These are phyloP conservation scores for Ceratobasidium sp. DNA, from an alignment of 1,284 basidiomycete species.

Conservation along the genomic window DNA sequence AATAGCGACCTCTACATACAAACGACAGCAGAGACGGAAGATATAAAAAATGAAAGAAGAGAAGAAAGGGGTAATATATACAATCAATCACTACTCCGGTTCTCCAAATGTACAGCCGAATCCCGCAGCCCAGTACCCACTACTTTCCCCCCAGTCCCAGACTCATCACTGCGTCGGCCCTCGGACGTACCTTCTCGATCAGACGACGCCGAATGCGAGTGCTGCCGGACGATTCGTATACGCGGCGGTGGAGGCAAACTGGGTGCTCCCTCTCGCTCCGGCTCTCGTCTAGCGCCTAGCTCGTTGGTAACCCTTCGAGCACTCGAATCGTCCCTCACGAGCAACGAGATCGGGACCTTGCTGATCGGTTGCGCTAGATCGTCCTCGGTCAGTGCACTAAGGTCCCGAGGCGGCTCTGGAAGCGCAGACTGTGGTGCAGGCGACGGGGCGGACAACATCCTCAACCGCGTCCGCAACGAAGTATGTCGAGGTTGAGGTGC, in stretches of 20 bases:
- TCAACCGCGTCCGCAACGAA: conserved; percentile 31
- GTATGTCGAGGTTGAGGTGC: conserved; percentile 18
- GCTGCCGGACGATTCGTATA: conserved; percentile 13
- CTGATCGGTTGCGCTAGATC: conserved; percentile 34
- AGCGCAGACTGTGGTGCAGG: conserved; percentile 28
- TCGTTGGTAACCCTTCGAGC: background rate
- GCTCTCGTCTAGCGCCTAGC: background rate
- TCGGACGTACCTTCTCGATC: conserved; percentile 29
- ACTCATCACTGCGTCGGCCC: conserved; percentile 35
- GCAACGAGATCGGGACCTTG: conserved; percentile 34
- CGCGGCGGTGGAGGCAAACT: conserved; percentile 40
- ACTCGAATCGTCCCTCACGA: conserved; percentile 36
- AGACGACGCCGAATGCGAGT: conserved; percentile 32
- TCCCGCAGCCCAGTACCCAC: conserved; percentile 2
- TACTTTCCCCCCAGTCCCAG: background rate
- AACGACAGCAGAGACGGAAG: background rate
- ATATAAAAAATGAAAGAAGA: background rate
- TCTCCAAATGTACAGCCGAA: conserved; percentile 33
- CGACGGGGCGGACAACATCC: conserved; percentile 39
- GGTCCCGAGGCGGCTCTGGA: conserved; percentile 34
- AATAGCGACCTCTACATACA: conserved; percentile 29
- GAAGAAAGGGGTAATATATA: conserved; percentile 25
- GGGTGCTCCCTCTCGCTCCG: conserved; percentile 3
- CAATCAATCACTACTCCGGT: background rate
- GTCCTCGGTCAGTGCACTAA: conserved; percentile 18